Evolutionary conservation across 805 yeast species (phyloP).

Genomic region (Candida taoyuanica): DNA sequence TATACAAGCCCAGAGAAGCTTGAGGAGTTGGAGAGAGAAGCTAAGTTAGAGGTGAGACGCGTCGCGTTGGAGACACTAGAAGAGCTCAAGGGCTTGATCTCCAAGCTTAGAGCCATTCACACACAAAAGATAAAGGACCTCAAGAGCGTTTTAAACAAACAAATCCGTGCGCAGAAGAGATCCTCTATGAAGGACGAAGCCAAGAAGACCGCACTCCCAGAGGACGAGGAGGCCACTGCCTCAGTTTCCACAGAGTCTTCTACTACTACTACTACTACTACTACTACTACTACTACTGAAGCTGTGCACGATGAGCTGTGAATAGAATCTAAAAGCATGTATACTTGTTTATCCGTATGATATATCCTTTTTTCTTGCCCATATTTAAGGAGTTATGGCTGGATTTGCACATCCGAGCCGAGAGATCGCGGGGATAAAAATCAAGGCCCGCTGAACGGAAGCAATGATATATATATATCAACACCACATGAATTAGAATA

Average conservation of each 20-base stretch:
- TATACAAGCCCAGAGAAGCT: slow-evolving; percentile 21
- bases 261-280: not conserved
- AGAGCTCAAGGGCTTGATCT: slow-evolving; percentile 16
- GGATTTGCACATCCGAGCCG: no score
- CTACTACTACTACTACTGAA: not conserved
- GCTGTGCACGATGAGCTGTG: slow-evolving; percentile 15
- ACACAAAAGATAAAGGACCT: slow-evolving; percentile 31
- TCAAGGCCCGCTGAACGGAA: no score
- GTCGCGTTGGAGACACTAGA: slow-evolving; percentile 22
- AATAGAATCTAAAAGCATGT: not conserved
- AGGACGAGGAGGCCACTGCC: not conserved
- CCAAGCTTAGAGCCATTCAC: slow-evolving; percentile 20
- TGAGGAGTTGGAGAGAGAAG: slow-evolving; percentile 25
- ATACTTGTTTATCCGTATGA: no score
- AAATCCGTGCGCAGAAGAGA: slow-evolving; percentile 18
- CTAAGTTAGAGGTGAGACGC: slow-evolving; percentile 28
- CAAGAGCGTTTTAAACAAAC: slow-evolving; percentile 13
- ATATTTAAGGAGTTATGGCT: no score
- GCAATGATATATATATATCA: no score
- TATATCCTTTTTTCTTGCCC: no score
- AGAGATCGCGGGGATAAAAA: no score
- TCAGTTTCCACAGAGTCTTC: slow-evolving; percentile 1
- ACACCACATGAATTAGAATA: no score
- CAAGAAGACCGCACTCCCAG: slow-evolving; percentile 2
- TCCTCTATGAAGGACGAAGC: slow-evolving; percentile 17